These are phyloP conservation scores for Globisporangium takayamanum DNA, from an alignment of 352 stramenopile genomes.

Conservation along the genomic window DNA sequence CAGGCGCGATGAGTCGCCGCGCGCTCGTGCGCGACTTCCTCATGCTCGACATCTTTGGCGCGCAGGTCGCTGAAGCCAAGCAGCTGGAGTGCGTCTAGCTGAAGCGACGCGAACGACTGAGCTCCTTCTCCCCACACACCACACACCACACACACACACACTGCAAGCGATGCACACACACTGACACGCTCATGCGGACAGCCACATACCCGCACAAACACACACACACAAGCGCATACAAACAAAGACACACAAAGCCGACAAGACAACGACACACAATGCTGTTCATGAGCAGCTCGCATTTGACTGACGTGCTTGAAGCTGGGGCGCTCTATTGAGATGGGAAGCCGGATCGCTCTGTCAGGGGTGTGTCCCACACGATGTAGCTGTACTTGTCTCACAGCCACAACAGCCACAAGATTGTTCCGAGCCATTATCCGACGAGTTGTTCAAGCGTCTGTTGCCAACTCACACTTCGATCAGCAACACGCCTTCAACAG, in stretches of 20 bases:
- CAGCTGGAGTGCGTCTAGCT: constrained; percentile 2
- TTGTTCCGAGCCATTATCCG: no score
- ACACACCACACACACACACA: no score
- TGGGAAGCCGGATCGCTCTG: no score
- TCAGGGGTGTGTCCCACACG: no score
- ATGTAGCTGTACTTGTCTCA: no score
- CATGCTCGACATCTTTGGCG: constrained; percentile 73
- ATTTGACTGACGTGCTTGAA: no score
- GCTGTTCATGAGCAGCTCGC: not conserved
- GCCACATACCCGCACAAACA: not conserved
- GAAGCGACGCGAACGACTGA: not conserved
- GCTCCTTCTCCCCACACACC: no score
- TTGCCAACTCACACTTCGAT: not conserved
- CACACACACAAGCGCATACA: not conserved
- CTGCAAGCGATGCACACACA: not conserved
- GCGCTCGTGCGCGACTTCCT: constrained; percentile 68
- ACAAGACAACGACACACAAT: no score
- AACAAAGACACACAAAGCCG: not conserved
- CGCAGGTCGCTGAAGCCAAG: constrained; percentile 61
- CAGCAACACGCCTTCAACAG: not conserved
- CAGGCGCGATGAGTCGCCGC: constrained; percentile 35
- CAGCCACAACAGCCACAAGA: no score
- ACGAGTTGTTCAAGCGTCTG: no score
- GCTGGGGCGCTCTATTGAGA: no score
- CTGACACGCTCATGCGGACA: not conserved